phyloP scores from a whole-genome alignment of 345 rosid genomes.

The Rubroshorea leprosula region DNA sequence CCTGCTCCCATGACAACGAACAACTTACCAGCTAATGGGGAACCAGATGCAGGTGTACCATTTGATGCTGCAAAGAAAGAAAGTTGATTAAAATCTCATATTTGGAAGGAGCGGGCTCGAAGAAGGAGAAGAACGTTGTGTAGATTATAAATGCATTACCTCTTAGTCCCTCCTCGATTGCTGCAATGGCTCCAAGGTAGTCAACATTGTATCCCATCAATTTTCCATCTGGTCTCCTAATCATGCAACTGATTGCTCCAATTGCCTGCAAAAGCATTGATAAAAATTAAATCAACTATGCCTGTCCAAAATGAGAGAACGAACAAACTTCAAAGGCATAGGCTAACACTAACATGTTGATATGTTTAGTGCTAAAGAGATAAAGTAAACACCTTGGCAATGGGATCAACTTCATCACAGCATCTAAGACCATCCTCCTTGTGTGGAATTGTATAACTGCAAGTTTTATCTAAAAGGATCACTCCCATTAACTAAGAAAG shows the following conservation, averaged over 20 bases:
- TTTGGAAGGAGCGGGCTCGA: background rate
- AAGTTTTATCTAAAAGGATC: background rate
- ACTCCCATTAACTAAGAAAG: background rate
- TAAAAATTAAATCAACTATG: background rate
- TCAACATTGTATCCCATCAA: slow-evolving; percentile 51
- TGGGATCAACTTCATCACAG: slow-evolving; percentile 40
- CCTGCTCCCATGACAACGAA: slow-evolving; percentile 67
- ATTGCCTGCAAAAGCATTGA: slow-evolving; percentile 32
- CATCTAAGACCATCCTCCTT: slow-evolving; percentile 42
- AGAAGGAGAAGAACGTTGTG: background rate
- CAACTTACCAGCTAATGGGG: slow-evolving; percentile 55
- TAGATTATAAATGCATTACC: slow-evolving; percentile 24
- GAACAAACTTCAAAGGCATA: background rate
- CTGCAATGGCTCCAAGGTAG: slow-evolving; percentile 54
- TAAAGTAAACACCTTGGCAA: slow-evolving; percentile 29
- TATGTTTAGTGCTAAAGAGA: background rate
- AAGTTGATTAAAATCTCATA: background rate
- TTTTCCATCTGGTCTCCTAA: slow-evolving; percentile 52
- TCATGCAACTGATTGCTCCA: slow-evolving; percentile 56
- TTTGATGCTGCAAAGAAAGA: slow-evolving; percentile 29
- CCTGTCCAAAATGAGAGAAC: background rate
- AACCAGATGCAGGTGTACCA: slow-evolving; percentile 26
- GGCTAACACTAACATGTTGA: background rate
- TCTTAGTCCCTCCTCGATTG: slow-evolving; percentile 54
- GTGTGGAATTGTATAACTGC: slow-evolving; percentile 48